Percentiles rank a stretch among this genome's conserved stretches.
phyloP scores from a whole-genome alignment of 2,329 filamentous ascomycete genomes.

The Neonectria neomacrospora region DNA sequence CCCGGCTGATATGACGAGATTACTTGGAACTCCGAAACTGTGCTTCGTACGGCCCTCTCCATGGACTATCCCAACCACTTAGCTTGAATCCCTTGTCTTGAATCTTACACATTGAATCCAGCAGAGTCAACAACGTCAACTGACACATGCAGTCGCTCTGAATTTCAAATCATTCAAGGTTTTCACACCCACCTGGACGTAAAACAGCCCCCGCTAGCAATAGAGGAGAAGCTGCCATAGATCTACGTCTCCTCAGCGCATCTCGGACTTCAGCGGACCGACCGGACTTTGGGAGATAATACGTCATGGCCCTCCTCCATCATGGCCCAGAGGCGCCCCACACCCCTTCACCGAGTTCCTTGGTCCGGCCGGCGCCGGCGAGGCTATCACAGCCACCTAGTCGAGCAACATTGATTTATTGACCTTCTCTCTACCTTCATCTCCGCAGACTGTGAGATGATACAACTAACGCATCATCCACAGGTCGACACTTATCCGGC shows the following conservation, averaged over 20 bases:
- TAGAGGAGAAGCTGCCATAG: background rate
- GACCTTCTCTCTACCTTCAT: background rate
- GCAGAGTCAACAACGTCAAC: background rate
- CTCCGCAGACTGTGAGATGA: background rate
- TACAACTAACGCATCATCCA: background rate
- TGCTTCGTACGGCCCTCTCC: no score
- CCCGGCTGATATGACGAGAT: background rate
- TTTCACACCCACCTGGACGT: slow-evolving; percentile 2
- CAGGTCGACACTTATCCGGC: background rate
- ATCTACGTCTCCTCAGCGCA: background rate
- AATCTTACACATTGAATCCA: background rate
- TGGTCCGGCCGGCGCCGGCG: slow-evolving; percentile 8
- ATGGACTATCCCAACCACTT: background rate
- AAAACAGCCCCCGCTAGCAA: background rate
- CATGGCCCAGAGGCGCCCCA: background rate
- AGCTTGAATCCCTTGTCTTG: background rate
- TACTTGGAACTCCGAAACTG: no score
- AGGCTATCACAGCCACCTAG: slow-evolving; percentile 17
- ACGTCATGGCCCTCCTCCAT: background rate
- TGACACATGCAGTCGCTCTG: slow-evolving; percentile 9
- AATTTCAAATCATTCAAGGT: background rate
- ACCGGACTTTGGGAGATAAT: slow-evolving; percentile 7
- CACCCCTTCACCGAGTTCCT: slow-evolving; percentile 8
- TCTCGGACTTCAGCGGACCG: slow-evolving; percentile 11
- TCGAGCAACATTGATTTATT: slow-evolving; percentile 8